Percentiles rank a stretch among this genome's conserved stretches.
These are phyloP conservation scores for Cutaneotrichosporon curvatum DNA, from an alignment of 1,284 basidiomycete species.

Conservation along the genomic window DNA sequence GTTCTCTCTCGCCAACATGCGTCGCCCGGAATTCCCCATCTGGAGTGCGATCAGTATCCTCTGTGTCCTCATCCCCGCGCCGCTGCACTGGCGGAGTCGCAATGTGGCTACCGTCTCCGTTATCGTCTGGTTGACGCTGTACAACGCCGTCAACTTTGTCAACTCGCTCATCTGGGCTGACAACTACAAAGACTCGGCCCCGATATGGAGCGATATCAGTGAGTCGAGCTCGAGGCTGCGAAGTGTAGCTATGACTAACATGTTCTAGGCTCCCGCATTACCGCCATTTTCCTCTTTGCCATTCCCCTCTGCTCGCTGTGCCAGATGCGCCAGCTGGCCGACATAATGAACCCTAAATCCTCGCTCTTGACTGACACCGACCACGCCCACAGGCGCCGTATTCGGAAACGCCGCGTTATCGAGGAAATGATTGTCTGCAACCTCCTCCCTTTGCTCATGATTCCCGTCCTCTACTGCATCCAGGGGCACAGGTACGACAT, in stretches of 20 bases:
- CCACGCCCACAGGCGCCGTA: constrained; percentile 16
- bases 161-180: constrained; percentile 61
- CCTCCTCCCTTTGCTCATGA: constrained; percentile 20
- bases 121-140: constrained; percentile 54
- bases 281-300: constrained; percentile 45
- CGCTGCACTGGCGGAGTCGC: constrained; percentile 56
- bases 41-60: constrained; percentile 53
- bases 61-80: constrained; percentile 51
- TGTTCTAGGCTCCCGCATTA: constrained; percentile 40
- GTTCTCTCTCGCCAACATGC: constrained; percentile 20
- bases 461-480: constrained; percentile 27
- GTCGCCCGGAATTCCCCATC: constrained; percentile 24
- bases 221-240: too few species aligned
- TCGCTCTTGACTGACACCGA: not conserved
- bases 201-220: constrained; percentile 70
- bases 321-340: constrained; percentile 51
- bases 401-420: constrained; percentile 6
- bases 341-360: constrained; percentile 31
- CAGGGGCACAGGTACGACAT: constrained; percentile 32
- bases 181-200: constrained; percentile 54
- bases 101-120: constrained; percentile 55
- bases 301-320: constrained; percentile 55
- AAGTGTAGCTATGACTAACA: not conserved
- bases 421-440: constrained; percentile 23
- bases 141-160: constrained; percentile 50